These are phyloP conservation scores for Yamadazyma diddensiae DNA, from an alignment of 1,139 yeast genomes.

Conservation along the genomic window DNA sequence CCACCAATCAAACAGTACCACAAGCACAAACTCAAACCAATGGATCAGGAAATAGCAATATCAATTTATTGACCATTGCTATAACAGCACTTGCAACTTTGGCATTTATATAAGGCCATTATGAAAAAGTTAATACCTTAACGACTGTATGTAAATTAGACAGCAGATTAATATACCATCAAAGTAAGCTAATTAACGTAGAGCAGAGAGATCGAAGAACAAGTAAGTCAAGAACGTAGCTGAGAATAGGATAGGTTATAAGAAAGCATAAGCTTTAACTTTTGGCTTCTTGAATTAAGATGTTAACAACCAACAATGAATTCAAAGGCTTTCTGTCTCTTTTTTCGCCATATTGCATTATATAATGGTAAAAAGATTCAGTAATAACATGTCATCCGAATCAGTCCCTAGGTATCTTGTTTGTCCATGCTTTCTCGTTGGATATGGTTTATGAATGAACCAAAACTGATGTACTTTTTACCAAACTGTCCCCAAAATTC, in stretches of 20 bases:
- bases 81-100: slow-evolving; percentile 11
- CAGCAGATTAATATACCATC: slow-evolving; percentile 1
- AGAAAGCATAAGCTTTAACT: too few relatives aligned
- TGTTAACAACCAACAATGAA: neutral
- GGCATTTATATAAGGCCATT: slow-evolving; percentile 10
- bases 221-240: neutral
- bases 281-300: too few relatives aligned
- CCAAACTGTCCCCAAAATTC: too few relatives aligned
- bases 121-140: slow-evolving; percentile 4
- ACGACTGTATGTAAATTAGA: slow-evolving; percentile 2
- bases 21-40: slow-evolving; percentile 12
- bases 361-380: too few relatives aligned
- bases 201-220: neutral
- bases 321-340: too few relatives aligned
- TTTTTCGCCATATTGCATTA: too few relatives aligned
- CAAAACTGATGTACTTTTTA: too few relatives aligned
- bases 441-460: too few relatives aligned
- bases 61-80: slow-evolving; percentile 6
- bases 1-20: slow-evolving; percentile 6
- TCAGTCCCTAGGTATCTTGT: too few relatives aligned
- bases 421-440: too few relatives aligned
- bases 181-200: neutral
- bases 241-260: too few relatives aligned
- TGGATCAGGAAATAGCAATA: slow-evolving; percentile 8
- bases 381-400: too few relatives aligned